Evolutionary conservation across 306 rosid species (phyloP).

Genomic region (Canavalia ensiformis): DNA sequence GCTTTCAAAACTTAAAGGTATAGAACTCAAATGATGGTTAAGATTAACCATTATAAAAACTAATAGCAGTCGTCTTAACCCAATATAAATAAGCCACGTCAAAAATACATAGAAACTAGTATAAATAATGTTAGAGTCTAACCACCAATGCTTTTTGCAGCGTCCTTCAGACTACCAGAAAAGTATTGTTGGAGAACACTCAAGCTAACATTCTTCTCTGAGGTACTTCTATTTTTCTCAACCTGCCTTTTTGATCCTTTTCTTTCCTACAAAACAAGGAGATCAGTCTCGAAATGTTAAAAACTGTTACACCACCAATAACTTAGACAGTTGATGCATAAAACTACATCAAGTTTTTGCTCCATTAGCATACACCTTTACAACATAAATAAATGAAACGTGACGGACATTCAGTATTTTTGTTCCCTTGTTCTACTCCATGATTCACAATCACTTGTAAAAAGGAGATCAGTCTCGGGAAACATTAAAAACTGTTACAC

Average conservation of each 20-base stretch:
- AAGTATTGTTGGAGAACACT: conserved; percentile 87
- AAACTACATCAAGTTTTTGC: conserved; percentile 6
- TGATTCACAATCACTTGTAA: conserved; percentile 18
- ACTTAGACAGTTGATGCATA: conserved; percentile 30
- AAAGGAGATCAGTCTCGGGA: conserved; percentile 25
- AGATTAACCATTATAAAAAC: neutral
- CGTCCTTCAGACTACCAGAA: conserved; percentile 95
- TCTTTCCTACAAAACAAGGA: conserved; percentile 53
- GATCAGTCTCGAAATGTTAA: conserved; percentile 34
- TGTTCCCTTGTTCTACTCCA: conserved; percentile 1
- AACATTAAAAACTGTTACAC: conserved; percentile 6
- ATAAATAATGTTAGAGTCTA: conserved; percentile 50
- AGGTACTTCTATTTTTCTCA: conserved; percentile 64
- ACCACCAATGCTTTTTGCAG: conserved; percentile 93
- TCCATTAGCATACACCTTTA: conserved; percentile 15
- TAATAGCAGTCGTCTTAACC: conserved; percentile 38
- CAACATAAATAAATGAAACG: conserved; percentile 3
- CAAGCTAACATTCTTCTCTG: conserved; percentile 86
- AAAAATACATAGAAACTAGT: conserved; percentile 34
- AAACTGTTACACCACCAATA: conserved; percentile 11
- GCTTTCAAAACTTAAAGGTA: conserved; percentile 30
- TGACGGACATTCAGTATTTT: neutral
- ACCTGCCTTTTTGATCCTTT: conserved; percentile 60
- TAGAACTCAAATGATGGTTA: conserved; percentile 27
- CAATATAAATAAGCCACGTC: conserved; percentile 34